phyloP scores from a whole-genome alignment of 2,329 filamentous ascomycete species.

The Neoscytalidium dimidiatum region DNA sequence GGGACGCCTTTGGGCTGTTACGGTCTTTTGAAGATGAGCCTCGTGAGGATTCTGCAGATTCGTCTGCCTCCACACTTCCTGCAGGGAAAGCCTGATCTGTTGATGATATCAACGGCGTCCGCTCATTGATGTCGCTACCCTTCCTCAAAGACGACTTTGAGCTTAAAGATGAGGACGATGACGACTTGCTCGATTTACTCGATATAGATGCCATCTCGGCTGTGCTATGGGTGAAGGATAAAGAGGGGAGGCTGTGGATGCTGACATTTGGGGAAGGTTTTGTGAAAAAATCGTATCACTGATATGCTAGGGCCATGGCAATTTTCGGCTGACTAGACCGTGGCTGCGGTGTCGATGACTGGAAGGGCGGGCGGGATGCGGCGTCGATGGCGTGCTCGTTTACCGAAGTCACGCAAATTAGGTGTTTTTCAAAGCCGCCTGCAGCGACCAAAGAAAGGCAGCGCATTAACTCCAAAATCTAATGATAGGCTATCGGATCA shows the following conservation, averaged over 20 bases:
- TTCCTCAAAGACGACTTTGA: background rate
- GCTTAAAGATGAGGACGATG: background rate
- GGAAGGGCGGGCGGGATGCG: background rate
- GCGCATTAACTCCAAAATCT: too few relatives aligned
- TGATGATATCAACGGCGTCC: background rate
- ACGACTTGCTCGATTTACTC: background rate
- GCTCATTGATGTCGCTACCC: background rate
- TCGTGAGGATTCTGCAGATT: background rate
- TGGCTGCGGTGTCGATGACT: background rate
- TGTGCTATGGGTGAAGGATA: background rate
- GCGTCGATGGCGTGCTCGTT: slow-evolving; percentile 10
- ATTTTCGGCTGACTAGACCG: background rate
- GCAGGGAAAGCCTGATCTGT: background rate
- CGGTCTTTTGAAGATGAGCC: background rate
- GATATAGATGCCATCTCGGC: background rate
- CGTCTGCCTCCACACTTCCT: background rate
- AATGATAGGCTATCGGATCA: too few relatives aligned
- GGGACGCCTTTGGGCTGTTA: background rate
- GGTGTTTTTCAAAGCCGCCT: too few relatives aligned
- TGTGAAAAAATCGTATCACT: background rate
- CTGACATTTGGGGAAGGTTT: too few relatives aligned
- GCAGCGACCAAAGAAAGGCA: too few relatives aligned
- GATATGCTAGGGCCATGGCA: background rate
- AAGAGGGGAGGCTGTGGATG: too few relatives aligned
- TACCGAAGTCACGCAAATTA: background rate